phyloP scores from a whole-genome alignment of 169 alveolate species.

The Theileria sp. region DNA sequence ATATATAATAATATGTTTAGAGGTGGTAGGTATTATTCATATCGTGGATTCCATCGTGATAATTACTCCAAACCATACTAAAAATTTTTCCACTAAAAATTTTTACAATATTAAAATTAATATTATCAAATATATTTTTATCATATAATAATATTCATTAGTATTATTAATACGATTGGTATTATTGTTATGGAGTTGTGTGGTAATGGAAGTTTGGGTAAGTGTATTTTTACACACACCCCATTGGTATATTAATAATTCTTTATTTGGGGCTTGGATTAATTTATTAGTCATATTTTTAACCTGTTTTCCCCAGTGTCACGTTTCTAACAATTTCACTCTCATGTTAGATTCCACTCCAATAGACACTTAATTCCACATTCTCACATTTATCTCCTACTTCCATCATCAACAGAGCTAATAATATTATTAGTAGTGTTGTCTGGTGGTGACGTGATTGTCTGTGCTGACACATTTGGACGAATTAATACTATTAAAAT shows the following conservation, averaged over 20 bases:
- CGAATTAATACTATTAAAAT: background rate
- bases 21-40: constrained; percentile 56
- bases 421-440: no score
- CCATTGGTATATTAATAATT: background rate
- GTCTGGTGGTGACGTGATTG: no score
- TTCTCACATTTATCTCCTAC: background rate
- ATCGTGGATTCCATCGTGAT: constrained; percentile 62
- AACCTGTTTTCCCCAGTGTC: background rate
- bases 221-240: background rate
- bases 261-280: no score
- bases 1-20: background rate
- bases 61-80: constrained; percentile 60
- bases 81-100: background rate
- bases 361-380: background rate
- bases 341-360: constrained; percentile 5
- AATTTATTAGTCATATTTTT: no score
- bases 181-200: no score
- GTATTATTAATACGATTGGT: background rate
- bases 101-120: constrained; percentile 26
- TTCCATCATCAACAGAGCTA: no score
- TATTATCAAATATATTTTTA: no score
- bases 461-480: background rate
- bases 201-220: no score
- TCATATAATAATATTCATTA: no score
- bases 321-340: constrained; percentile 11